Base-by-base conservation (phyloP, 805 yeast species). In the Cyberlindnera suaveolens region DNA sequence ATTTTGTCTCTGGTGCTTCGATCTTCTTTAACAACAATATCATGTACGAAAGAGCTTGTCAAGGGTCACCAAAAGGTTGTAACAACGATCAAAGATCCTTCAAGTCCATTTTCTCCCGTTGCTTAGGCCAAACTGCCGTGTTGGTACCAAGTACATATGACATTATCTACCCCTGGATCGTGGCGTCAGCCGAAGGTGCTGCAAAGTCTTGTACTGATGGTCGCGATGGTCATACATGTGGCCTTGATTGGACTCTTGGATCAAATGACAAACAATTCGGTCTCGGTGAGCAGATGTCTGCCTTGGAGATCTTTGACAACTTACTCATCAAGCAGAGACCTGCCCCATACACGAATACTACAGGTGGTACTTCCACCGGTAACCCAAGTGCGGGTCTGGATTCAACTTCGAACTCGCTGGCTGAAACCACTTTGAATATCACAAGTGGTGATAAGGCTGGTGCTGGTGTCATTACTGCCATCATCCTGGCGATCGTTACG, bases 391-490 rank as follows among this genome's bases (percentile, higher is more conserved):
- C 75, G 8, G 83, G 81, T 39, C 60, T 73, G 7, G 58, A 64
- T 47, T 51, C 74, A 2, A 64, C 71, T 15, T 50, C 66, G 6
- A 61, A 66, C 72, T 72, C 46, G 34, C 52, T 51, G 54, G 54
- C 40, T 46, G 54, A 33, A 15, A 29, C 76, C 51, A 59, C 57
- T 36, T 61, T 82, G 38, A 65, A 61, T 1, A 77, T 89, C 35
- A 67, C 78, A 1, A 61, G 68, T 0, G 78, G 76, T 46, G 96
- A 87, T 58, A 76, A 73, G 54, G 96, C 88, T 2, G 98, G 98
- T 39, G 96, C 97, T 1, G 95, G 95, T 38, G 68, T 90, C 18
- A 62, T 87, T 35, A 91, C 99, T 0, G 95, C 90, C 0, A 62
- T 87, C 6, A 80, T 84, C 1, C 61, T 87, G 49, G 76, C 77